These are phyloP conservation scores for Stereocaulon alpinum DNA, from an alignment of 495 filamentous ascomycete species.

Conservation along the genomic window DNA sequence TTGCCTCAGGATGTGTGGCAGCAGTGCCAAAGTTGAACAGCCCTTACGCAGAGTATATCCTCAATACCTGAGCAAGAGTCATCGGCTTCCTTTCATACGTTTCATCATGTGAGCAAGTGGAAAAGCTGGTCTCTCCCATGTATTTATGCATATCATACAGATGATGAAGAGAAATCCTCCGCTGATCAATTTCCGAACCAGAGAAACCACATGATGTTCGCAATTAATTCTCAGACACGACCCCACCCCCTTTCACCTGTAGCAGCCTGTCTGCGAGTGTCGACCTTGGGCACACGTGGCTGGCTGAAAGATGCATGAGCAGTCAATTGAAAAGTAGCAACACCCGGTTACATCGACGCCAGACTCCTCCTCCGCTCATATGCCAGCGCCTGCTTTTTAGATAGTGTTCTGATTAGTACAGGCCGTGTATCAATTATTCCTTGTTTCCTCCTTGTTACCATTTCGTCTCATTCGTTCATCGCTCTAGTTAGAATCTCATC, in stretches of 20 bases:
- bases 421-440: conserved; percentile 13
- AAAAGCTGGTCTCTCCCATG: background rate
- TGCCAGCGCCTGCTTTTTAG: conserved; percentile 11
- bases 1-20: no score
- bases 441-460: conserved; percentile 9
- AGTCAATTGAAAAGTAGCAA: background rate
- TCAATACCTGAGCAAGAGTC: no score
- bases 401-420: conserved; percentile 15
- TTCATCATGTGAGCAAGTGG: background rate
- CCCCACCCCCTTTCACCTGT: background rate
- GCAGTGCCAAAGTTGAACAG: no score
- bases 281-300: background rate
- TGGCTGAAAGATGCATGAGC: conserved; percentile 11
- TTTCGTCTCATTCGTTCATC: conserved; percentile 16
- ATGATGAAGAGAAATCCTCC: background rate
- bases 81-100: no score
- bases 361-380: conserved; percentile 13
- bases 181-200: conserved; percentile 1
- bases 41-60: no score
- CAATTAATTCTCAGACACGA: background rate
- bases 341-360: conserved; percentile 7
- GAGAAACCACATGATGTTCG: background rate
- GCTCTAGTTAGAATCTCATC: conserved; percentile 14
- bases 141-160: conserved; percentile 7
- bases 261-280: background rate